Percentiles rank a stretch among this genome's conserved stretches.
These are phyloP conservation scores for Fonsecaea erecta DNA, from an alignment of 2,329 filamentous ascomycete species.

Conservation along the genomic window DNA sequence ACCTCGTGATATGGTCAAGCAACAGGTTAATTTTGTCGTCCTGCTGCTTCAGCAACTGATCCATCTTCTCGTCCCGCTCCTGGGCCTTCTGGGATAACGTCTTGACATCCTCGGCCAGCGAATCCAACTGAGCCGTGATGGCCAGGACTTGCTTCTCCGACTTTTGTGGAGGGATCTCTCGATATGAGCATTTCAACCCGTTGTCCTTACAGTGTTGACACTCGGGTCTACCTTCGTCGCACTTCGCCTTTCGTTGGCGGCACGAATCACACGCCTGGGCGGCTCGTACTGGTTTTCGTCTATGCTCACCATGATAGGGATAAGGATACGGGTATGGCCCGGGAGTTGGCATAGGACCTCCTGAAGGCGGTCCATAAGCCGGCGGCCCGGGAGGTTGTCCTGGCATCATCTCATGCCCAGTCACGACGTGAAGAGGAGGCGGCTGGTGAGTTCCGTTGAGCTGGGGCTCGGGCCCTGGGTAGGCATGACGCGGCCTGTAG, in stretches of 20 bases:
- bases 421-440: slow-evolving; percentile 34
- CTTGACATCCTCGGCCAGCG: slow-evolving; percentile 29
- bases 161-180: slow-evolving; percentile 90
- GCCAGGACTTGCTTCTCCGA: slow-evolving; percentile 54
- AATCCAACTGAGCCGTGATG: slow-evolving; percentile 35
- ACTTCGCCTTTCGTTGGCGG: slow-evolving; percentile 85
- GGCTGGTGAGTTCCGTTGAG: slow-evolving; percentile 34
- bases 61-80: slow-evolving; percentile 25
- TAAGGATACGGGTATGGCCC: slow-evolving; percentile 16
- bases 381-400: slow-evolving; percentile 29
- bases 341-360: slow-evolving; percentile 29
- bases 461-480: slow-evolving; percentile 33
- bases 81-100: slow-evolving; percentile 21
- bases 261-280: slow-evolving; percentile 86
- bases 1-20: slow-evolving; percentile 8
- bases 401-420: slow-evolving; percentile 38
- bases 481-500: slow-evolving; percentile 35
- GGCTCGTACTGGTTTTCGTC: slow-evolving; percentile 36
- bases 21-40: slow-evolving; percentile 22
- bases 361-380: slow-evolving; percentile 34
- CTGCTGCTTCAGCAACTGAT: slow-evolving; percentile 16
- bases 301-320: slow-evolving; percentile 22
- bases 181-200: slow-evolving; percentile 80
- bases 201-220: slow-evolving; percentile 89
- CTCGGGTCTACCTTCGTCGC: slow-evolving; percentile 81